Base-by-base conservation (phyloP, 371 early-diverging fungal species). In the Dinochytrium kinnereticum region DNA sequence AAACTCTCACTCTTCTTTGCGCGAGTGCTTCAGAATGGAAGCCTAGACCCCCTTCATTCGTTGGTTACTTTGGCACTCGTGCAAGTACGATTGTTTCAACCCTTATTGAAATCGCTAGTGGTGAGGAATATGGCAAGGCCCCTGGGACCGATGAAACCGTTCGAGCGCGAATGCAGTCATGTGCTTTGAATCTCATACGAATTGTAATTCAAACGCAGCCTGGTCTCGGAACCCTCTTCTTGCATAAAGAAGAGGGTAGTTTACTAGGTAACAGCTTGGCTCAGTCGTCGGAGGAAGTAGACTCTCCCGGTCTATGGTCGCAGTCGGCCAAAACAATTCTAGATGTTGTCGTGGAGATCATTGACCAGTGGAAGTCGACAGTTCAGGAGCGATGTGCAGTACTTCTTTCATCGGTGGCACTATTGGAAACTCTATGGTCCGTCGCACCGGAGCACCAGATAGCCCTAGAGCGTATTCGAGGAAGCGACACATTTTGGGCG, bases 61-160 rank as follows among this genome's bases (percentile, higher is more conserved):
- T 82, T 24, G 85, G 85, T 21, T 82, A 80, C 73, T 80, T 84
- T 73, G 85, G 83, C 7, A 26, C 68, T 1, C 73, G 77, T 30
- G 78, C 76, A 10, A n/a, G 51, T n/a, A 26, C 39, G 1, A 70
- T 82, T 53, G 80, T 81, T 0, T 30, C 73, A 0, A 40, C 65
- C 1, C 69, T 83, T 33, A 70, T 80, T n/a, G 71, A 75, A 21
- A 51, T 79, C 17, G 75, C 75, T 13, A 51, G 39, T 66, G 17
- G 36, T 39, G 40, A 51, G 34, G 37, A 51, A 65, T 31, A 50
- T 31, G 64, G 38, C 31, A 10, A 34, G 30, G 31, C 10, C 24
- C 10, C 7, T 44, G 66, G 51, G 38, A 21, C 51, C 33, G 49
- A 77, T 72, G n/a, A n/a, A n/a, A n/a, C n/a, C n/a, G 70, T 61